A percentile compares a stretch with the other conserved stretches of the same genome.
Evolutionary conservation across 352 stramenopile genomes (phyloP).

Genomic region (Phytophthora colocasiae): DNA sequence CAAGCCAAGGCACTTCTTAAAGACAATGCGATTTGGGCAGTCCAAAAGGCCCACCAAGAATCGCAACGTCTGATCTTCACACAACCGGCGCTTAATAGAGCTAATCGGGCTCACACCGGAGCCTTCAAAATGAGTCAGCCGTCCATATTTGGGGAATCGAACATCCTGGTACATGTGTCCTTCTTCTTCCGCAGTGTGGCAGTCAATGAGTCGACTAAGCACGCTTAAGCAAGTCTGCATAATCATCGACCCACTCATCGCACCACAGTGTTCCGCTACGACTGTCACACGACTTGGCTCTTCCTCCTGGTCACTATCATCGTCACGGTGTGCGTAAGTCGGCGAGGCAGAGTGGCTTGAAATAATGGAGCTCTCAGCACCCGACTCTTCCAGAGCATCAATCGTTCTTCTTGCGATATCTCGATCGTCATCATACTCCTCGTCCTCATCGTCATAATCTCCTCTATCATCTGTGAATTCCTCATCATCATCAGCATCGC

Average conservation of each 20-base stretch:
- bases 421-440: conserved; percentile 45
- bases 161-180: conserved; percentile 80
- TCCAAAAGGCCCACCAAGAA: conserved; percentile 85
- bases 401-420: conserved; percentile 66
- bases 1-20: conserved; percentile 84
- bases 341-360: conserved; percentile 48
- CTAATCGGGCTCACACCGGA: conserved; percentile 81
- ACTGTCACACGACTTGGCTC: conserved; percentile 71
- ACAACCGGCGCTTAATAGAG: conserved; percentile 76
- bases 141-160: conserved; percentile 80
- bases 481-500: conserved; percentile 43
- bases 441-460: conserved; percentile 48
- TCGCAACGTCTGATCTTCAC: conserved; percentile 77
- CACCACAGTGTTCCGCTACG: conserved; percentile 76
- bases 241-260: conserved; percentile 89
- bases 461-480: conserved; percentile 52
- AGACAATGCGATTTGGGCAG: conserved; percentile 85
- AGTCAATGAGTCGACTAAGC: conserved; percentile 83
- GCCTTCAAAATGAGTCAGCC: conserved; percentile 84
- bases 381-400: conserved; percentile 75
- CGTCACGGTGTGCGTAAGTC: conserved; percentile 35
- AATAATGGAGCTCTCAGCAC: conserved; percentile 50
- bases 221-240: conserved; percentile 89
- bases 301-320: conserved; percentile 45
- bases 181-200: conserved; percentile 84